These are phyloP conservation scores for Geosiphon pyriformis DNA, from an alignment of 192 early-diverging fungal genomes.

Conservation along the genomic window DNA sequence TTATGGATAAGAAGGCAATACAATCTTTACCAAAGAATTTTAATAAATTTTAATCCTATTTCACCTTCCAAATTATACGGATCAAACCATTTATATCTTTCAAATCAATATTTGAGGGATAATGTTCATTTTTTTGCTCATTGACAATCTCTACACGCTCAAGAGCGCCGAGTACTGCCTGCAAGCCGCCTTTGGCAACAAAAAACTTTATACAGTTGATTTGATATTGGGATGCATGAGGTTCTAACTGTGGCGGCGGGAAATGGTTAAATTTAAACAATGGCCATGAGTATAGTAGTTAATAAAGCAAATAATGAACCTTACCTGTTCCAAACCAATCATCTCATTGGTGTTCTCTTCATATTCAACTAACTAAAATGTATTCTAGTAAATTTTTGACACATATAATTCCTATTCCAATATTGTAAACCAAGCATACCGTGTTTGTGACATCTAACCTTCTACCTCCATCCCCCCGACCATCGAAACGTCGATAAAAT, in stretches of 20 bases:
- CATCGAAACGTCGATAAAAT: constrained; percentile 29
- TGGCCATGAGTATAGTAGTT: too few relatives aligned
- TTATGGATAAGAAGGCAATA: not conserved
- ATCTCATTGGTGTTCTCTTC: constrained; percentile 24
- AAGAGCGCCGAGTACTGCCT: constrained; percentile 10
- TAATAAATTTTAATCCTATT: too few relatives aligned
- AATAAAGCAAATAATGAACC: not conserved
- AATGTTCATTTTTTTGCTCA: not conserved
- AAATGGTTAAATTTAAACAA: too few relatives aligned
- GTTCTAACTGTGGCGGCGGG: constrained; percentile 15
- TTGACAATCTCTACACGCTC: constrained; percentile 1
- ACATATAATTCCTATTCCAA: not conserved
- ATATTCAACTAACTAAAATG: constrained; percentile 17
- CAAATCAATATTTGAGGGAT: constrained; percentile 13
- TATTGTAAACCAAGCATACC: not conserved
- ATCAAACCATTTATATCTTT: constrained; percentile 20
- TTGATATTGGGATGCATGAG: constrained; percentile 24
- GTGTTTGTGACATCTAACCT: constrained; percentile 16
- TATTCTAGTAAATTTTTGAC: not conserved
- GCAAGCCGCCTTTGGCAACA: constrained; percentile 1
- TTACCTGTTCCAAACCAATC: constrained; percentile 19
- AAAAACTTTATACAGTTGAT: constrained; percentile 15
- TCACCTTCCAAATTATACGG: constrained; percentile 19
- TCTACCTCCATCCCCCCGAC: constrained; percentile 12
- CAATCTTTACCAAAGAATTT: not conserved